These are phyloP conservation scores for Fusarium sp. DNA, from an alignment of 2,329 filamentous ascomycete genomes.

Conservation along the genomic window DNA sequence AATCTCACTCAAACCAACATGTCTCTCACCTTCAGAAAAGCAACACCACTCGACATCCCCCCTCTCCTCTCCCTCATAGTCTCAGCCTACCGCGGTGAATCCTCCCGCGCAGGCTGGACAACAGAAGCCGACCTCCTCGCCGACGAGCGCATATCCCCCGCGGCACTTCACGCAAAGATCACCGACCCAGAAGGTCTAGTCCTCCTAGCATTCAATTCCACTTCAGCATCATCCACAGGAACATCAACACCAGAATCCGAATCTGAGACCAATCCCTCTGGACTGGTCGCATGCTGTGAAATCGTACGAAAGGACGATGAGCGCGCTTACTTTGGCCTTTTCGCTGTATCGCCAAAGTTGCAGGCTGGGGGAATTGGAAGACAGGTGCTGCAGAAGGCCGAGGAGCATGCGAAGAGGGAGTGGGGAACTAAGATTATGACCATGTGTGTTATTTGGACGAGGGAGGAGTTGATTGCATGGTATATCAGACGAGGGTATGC, in stretches of 20 bases:
- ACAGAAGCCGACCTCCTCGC: slow-evolving; percentile 58
- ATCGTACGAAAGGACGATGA: slow-evolving; percentile 46
- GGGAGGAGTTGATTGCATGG: slow-evolving; percentile 59
- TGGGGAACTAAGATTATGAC: slow-evolving; percentile 53
- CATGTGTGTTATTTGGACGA: slow-evolving; percentile 58
- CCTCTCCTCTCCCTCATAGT: slow-evolving; percentile 54
- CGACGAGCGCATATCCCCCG: slow-evolving; percentile 57
- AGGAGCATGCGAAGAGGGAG: slow-evolving; percentile 50
- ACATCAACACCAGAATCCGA: slow-evolving; percentile 24
- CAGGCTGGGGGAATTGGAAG: slow-evolving; percentile 59
- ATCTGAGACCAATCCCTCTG: slow-evolving; percentile 30
- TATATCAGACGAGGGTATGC: slow-evolving; percentile 58
- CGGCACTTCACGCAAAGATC: slow-evolving; percentile 55
- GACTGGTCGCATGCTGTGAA: slow-evolving; percentile 59
- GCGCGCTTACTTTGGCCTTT: slow-evolving; percentile 59
- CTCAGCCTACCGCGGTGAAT: slow-evolving; percentile 58
- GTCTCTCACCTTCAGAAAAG: slow-evolving; percentile 40
- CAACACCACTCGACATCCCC: slow-evolving; percentile 48
- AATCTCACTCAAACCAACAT: not conserved
- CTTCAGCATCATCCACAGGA: not conserved
- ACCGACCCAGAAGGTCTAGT: slow-evolving; percentile 51
- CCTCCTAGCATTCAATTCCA: slow-evolving; percentile 49
- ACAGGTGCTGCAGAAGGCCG: slow-evolving; percentile 55
- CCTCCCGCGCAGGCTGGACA: slow-evolving; percentile 58
- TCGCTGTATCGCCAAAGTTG: slow-evolving; percentile 57